phyloP scores from a whole-genome alignment of 495 filamentous ascomycete genomes.

The Neurospora terricola region DNA sequence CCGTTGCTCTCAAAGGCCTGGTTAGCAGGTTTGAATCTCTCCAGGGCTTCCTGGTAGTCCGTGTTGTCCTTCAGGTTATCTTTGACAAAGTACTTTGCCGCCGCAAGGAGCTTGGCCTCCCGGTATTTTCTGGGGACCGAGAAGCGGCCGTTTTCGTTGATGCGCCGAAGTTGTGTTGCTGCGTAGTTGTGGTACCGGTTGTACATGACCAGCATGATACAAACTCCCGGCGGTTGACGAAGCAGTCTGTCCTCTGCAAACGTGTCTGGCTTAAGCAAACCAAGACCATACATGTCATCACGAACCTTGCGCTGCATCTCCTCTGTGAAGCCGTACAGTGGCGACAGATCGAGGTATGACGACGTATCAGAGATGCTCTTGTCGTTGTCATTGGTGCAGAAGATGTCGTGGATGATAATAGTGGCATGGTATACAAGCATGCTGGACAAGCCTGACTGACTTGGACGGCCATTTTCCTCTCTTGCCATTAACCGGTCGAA shows the following conservation, averaged over 20 bases:
- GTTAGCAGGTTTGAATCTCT: background rate
- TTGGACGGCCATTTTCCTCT: too few species aligned
- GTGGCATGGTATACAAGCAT: too few species aligned
- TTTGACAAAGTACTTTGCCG: background rate
- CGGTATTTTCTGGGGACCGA: slow-evolving; percentile 42
- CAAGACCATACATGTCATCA: slow-evolving; percentile 51
- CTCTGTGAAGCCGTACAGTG: slow-evolving; percentile 69
- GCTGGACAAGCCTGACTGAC: too few species aligned
- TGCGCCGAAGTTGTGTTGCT: slow-evolving; percentile 47
- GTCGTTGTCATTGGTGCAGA: slow-evolving; percentile 7
- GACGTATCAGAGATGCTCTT: slow-evolving; percentile 43
- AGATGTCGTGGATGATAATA: too few species aligned
- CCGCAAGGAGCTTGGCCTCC: slow-evolving; percentile 41
- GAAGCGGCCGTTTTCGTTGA: slow-evolving; percentile 66
- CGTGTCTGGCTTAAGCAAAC: slow-evolving; percentile 67
- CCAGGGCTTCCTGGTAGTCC: background rate
- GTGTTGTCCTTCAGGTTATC: background rate
- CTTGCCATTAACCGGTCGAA: too few species aligned
- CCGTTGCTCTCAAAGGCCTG: background rate
- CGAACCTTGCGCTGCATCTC: slow-evolving; percentile 59
- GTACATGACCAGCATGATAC: slow-evolving; percentile 57
- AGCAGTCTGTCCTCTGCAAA: slow-evolving; percentile 62
- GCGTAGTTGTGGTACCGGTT: slow-evolving; percentile 72
- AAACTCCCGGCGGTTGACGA: slow-evolving; percentile 67
- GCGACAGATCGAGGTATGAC: slow-evolving; percentile 68